Evolutionary conservation across 2,329 filamentous ascomycete species (phyloP), one percentile per base, ranked within the genome.

Genomic region (Calonectria multiphialidica): DNA sequence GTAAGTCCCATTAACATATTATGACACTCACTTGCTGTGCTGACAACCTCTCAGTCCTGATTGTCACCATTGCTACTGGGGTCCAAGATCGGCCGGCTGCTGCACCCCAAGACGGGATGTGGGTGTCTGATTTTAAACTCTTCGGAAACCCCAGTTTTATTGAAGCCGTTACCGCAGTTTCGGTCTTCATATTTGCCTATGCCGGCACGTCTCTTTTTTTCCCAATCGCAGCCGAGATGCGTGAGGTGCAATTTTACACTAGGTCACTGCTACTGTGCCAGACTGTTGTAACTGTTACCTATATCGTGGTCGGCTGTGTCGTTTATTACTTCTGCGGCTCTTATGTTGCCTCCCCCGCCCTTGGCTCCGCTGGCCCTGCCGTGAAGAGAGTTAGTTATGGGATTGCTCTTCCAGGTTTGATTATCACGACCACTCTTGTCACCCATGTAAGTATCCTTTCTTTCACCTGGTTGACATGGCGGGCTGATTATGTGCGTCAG

Each of bases 301-400:
- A 84, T 23, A 59, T 81, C 9, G 68, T 79, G 12, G 81, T 85
- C 15, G 80, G 80, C 9, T 73, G 80, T 2, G 84, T 87, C 0
- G 83, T 88, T 2, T 88, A 88, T 77, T 82, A 84, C 33, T 88
- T 80, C 76, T 87, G 85, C 72, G 86, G 87, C 0, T 85, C 84
- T 0, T 87, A 84, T 69, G 85, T 88, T 5, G 83, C 86, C 0
- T 87, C 85, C 0, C 87, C 86, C 0, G 86, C 86, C 12, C 82
- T 88, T 10, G 87, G 86, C 2, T 86, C 85, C 13, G 86, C 85
- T 0, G 86, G 86, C 2, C 33, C 66, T 0, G 69, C 77, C 0
- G 79, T 86, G 68, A 87, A 88, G 81, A 87, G 84, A 71, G 76
- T 87, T 13, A 81, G 79, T 62, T 88, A 88, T 63, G 86, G 85